Conservation (phyloP, 768 basidiomycete genomes). For the Porpolomopsis calyptriformis region DNA sequence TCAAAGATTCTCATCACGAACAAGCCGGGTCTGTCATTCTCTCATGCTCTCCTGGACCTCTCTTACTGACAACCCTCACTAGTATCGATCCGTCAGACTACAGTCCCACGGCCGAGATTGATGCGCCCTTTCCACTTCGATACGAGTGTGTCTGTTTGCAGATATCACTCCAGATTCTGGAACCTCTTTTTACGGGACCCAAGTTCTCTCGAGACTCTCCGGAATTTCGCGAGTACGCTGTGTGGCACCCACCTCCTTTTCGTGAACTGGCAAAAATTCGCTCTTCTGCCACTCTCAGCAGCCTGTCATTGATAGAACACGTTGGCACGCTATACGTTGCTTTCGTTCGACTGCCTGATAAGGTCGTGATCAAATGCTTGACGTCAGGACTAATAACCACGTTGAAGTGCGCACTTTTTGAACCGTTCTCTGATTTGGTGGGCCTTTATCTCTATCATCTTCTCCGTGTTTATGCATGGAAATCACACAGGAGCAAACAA, state of each 20-base stretch:
- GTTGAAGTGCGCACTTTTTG: slow-evolving; percentile 30
- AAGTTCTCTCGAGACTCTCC: slow-evolving; percentile 26
- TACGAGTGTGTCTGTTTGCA: slow-evolving; percentile 36
- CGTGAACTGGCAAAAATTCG: slow-evolving; percentile 27
- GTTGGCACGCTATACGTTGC: slow-evolving; percentile 31
- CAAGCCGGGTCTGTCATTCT: slow-evolving; percentile 7
- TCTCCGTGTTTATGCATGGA: neutral
- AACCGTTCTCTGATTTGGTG: slow-evolving; percentile 17
- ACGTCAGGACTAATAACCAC: slow-evolving; percentile 25
- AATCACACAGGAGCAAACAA: slow-evolving; percentile 31
- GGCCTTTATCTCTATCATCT: slow-evolving; percentile 5
- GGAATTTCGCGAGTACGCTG: slow-evolving; percentile 27
- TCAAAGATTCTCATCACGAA: slow-evolving; percentile 11
- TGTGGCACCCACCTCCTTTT: slow-evolving; percentile 30
- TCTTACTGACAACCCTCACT: slow-evolving; percentile 11
- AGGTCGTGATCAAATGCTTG: slow-evolving; percentile 33
- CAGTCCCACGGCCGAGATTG: slow-evolving; percentile 27
- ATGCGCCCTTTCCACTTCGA: slow-evolving; percentile 31
- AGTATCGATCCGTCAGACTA: slow-evolving; percentile 32
- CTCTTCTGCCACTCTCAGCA: slow-evolving; percentile 27
- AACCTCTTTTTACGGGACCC: slow-evolving; percentile 35
- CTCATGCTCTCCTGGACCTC: neutral
- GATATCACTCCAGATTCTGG: slow-evolving; percentile 33
- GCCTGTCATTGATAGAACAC: slow-evolving; percentile 33
- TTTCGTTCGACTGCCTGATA: slow-evolving; percentile 31